phyloP scores from a whole-genome alignment of 257 asterid species.

The Solanum chmielewskii region DNA sequence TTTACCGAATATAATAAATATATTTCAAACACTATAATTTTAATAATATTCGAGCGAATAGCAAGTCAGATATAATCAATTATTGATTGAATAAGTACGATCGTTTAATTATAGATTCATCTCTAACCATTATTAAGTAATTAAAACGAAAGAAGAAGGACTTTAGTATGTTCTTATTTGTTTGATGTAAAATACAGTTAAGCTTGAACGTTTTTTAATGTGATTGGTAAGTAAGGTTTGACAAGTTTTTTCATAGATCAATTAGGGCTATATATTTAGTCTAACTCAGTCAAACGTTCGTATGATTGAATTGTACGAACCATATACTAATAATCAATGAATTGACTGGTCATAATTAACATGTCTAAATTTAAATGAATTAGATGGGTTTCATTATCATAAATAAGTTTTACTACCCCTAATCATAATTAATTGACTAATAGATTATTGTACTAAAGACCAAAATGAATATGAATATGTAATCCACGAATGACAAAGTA shows the following conservation, averaged over 20 bases:
- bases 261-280: not conserved
- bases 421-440: not conserved
- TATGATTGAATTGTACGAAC: not conserved
- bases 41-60: not conserved
- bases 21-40: not conserved
- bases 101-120: not conserved
- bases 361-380: not conserved
- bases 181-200: not conserved
- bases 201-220: not conserved
- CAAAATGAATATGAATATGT: not conserved
- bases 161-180: not conserved
- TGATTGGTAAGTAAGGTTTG: not conserved
- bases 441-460: not conserved
- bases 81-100: too few species aligned
- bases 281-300: not conserved
- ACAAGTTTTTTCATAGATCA: not conserved
- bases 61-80: too few species aligned
- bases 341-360: not conserved
- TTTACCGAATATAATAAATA: not conserved
- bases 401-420: not conserved
- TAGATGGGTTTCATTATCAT: not conserved
- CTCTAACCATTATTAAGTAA: not conserved
- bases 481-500: not conserved
- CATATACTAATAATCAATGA: not conserved
- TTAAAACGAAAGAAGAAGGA: not conserved